Evolutionary conservation across 352 stramenopile genomes (phyloP), one percentile per base, ranked within the genome.

Genomic region (Aphanomyces cochlioides): DNA sequence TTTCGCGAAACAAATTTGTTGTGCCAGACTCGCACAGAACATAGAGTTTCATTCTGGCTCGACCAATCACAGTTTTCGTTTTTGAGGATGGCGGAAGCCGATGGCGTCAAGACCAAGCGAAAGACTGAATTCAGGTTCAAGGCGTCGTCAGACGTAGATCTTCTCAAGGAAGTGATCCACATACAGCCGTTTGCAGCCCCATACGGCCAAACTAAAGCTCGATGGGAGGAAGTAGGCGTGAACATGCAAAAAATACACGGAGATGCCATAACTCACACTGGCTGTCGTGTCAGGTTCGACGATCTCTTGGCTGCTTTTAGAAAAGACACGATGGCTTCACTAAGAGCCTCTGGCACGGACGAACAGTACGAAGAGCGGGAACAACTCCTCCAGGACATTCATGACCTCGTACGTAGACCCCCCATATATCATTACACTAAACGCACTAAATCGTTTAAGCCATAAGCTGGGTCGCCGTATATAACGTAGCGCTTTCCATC

Each of bases 321-420:
- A 13, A 10, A 17, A 15, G 36, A 64, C 56, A 21, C 56, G 10
- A 4, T 64, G 3, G 13, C 21, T 15, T 15, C 56, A 19, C 36
- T 64, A 10, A 10, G 56, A 10, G 56, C 56, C 8, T 64, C 56
- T 10, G 56, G 56, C n/a, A 45, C 56, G 36, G 56, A 64, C 7
- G 56, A 64, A 64, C 36, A 64, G 28, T 64, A 64, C 56, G 8
- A 64, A 17, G 56, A 64, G 56, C 1, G 56, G n/a, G n/a, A n/a
- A 38, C 56, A 45, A 38, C 56, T 64, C 13, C 36, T 64, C 10
- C 56, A 64, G 28, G 7, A 64, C 36, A 64, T 64, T 19, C 21
- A 47, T 17, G 56, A 64, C 56, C 47, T 38, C 37, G 28, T 28
- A 28, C 2, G 28, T 28, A 28, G 28, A 2, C 28, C 28, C n/a